Evolutionary conservation across 2,329 filamentous ascomycete species (phyloP).

Genomic region (Alternaria alternata): DNA sequence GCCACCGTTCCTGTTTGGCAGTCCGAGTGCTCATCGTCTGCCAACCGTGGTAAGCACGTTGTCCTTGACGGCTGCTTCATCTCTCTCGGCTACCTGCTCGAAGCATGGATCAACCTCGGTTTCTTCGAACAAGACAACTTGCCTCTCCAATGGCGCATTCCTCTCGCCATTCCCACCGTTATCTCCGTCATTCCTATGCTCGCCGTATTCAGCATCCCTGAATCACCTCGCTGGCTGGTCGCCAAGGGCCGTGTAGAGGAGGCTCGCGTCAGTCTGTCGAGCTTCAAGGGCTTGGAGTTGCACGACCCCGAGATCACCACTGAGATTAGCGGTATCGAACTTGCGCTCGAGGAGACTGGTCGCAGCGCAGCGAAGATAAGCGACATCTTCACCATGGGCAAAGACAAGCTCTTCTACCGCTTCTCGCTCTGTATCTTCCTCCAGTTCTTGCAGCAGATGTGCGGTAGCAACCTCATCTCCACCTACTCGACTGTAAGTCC

Average conservation of each 20-base stretch:
- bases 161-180: conserved; percentile 71
- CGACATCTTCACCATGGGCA: conserved; percentile 62
- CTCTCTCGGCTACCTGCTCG: conserved; percentile 55
- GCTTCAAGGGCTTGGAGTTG: conserved; percentile 50
- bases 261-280: conserved; percentile 58
- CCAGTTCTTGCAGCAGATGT: conserved; percentile 62
- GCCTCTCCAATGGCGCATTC: conserved; percentile 71
- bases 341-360: conserved; percentile 59
- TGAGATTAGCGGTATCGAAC: conserved; percentile 68
- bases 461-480: conserved; percentile 59
- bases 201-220: conserved; percentile 72
- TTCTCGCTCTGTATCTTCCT: conserved; percentile 60
- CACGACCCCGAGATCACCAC: conserved; percentile 65
- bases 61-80: conserved; percentile 59
- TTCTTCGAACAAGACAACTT: conserved; percentile 67
- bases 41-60: conserved; percentile 53
- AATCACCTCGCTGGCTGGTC: conserved; percentile 73
- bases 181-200: conserved; percentile 61
- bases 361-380: conserved; percentile 70
- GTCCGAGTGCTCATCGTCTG: conserved; percentile 50
- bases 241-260: conserved; percentile 73
- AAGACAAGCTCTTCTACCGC: conserved; percentile 70
- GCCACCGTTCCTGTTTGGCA: conserved; percentile 60
- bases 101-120: conserved; percentile 60
- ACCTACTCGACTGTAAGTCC: conserved; percentile 59